Evolutionary conservation across 179 eudicot genomes (phyloP), one percentile per base, ranked within the genome.

Genomic region (Camellia oleifera): DNA sequence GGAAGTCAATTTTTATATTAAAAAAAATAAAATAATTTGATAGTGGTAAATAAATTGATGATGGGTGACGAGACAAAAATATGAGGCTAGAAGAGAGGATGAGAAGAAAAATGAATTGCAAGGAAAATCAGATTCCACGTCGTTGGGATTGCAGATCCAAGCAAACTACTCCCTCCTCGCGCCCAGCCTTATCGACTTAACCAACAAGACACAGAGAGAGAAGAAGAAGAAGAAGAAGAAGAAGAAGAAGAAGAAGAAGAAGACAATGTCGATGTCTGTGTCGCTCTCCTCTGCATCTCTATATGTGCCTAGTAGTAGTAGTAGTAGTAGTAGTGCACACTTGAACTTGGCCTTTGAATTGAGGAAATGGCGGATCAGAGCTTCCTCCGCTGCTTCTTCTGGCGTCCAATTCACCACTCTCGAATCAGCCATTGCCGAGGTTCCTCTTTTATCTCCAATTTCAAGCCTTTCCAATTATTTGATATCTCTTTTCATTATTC

Each of bases 371-470:
- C 48, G 48, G 20, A 81, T 79, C 81, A 81, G 82, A 76, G 86
- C 97, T 79, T 85, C 97, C 77, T 81, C 94, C 63, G 85, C 98
- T 76, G 81, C 89, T n/a, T 82, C 93, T 13, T 32, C 40, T 32
- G 87, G 93, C 63, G 88, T 93, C 77, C 93, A 92, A 77, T 79
- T 95, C 50, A 82, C 80, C 67, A 40, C 91, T 69, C 97, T 95
- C 57, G 86, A 92, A 72, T 86, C 97, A 14, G 95, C 97, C 80
- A 86, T 95, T 85, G 88, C 87, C 17, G 87, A 89, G 92, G 98
- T 90, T 63, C 52, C 52, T 20, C 67, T 40, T 61, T 77, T 32
- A 32, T 32, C 40, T 32, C 40, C 40, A 32, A 32, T 32, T 32
- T 32, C 40, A 32, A 32, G 40, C 40, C 64, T 75, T 71, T 76